Evolutionary conservation across 129 eudicot genomes (phyloP), one percentile per base, ranked within the genome.

Genomic region (Glebionis coronaria): DNA sequence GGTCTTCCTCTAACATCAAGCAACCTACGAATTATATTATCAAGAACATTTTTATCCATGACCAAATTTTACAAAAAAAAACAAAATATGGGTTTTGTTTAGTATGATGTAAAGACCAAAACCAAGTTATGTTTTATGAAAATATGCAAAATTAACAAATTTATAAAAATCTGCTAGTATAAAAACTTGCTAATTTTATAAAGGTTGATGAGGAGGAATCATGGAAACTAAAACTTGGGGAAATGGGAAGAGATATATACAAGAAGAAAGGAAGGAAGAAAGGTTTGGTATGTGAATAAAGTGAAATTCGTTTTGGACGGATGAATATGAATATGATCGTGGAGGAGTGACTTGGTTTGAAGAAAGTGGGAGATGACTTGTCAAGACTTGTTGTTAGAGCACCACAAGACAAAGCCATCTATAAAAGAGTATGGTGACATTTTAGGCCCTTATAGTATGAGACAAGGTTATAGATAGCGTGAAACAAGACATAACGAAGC

Each of bases 1-100:
- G 84, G 84, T 9, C 78, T 68, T 47, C 80, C 78, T 57, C 51
- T 79, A 27, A 83, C 84, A 44, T 83, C 84, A 40, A 83, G 68
- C 62, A 79, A 56, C 71, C 88, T 73, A 9, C 67, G 52, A 47
- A 83, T 76, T 51, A 83, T 57, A 47, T 52, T 74, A 73, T 83
- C 88, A 60, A 83, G 56, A 29, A 79, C 74, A 42, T 52, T 45
- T 54, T 63, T 71, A 8, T 79, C 84, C 88, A 82, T 82, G 13
- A 60, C 49, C 65, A 13, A 47, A 13, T n/a, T 49, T 9, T 12
- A 47, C 1, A 12, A 47, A 47, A 3, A 2, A 5, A 35, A 35
- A 35, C 1, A 35, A 35, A 35, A 35, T 35, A 35, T 35, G 40
- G 40, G 40, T 35, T 35, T 35, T 35, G 40, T 6, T 35, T 35